These are phyloP conservation scores for Amaranthus tricolor DNA, from an alignment of 179 eudicot species.

Conservation along the genomic window DNA sequence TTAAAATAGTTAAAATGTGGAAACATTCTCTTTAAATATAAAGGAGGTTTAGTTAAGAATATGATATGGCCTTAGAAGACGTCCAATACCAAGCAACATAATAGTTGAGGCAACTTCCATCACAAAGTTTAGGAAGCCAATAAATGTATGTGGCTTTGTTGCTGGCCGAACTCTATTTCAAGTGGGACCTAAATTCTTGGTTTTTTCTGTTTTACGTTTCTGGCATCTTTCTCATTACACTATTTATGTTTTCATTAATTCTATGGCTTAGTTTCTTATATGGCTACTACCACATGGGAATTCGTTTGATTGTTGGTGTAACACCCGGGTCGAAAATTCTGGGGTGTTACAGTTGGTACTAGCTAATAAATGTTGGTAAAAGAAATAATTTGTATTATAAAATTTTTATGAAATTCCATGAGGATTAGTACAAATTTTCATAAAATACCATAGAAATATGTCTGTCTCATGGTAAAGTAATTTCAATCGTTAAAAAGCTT, in stretches of 20 bases:
- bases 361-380: no score
- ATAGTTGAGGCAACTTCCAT: slow-evolving; percentile 19
- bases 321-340: no score
- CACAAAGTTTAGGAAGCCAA: slow-evolving; percentile 15
- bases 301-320: no score
- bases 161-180: slow-evolving; percentile 21
- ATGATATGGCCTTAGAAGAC: slow-evolving; percentile 14
- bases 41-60: neutral
- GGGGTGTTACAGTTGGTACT: no score
- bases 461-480: no score
- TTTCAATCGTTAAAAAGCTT: no score
- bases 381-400: no score
- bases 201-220: slow-evolving; percentile 34
- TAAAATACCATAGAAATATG: no score
- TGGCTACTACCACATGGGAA: neutral
- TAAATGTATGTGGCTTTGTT: slow-evolving; percentile 6
- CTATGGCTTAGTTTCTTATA: slow-evolving; percentile 17
- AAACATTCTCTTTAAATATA: no score
- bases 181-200: slow-evolving; percentile 30
- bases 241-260: slow-evolving; percentile 13
- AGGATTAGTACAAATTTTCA: no score
- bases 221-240: slow-evolving; percentile 21
- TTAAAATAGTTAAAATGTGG: no score
- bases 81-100: neutral
- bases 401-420: no score